A percentile compares a stretch with the other conserved stretches of the same genome.
phyloP scores from a whole-genome alignment of 2,329 filamentous ascomycete species.

The Aschersonia sp. region DNA sequence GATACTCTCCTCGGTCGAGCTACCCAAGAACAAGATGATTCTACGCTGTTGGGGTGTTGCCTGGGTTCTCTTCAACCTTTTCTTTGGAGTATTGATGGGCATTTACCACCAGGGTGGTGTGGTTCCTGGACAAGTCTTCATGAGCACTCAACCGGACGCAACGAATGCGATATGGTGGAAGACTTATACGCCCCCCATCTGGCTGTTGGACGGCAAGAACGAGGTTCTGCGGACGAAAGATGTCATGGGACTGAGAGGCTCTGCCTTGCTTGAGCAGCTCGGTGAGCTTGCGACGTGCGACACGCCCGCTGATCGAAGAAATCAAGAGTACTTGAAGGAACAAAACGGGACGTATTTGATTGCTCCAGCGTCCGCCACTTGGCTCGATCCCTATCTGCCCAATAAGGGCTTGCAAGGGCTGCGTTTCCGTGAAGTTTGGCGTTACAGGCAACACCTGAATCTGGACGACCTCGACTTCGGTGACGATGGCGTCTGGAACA shows the following conservation, averaged over 20 bases:
- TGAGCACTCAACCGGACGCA: conserved; percentile 54
- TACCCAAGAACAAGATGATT: conserved; percentile 40
- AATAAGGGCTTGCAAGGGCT: conserved; percentile 46
- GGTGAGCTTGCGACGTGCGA: conserved; percentile 47
- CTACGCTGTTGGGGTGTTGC: conserved; percentile 39
- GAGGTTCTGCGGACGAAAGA: conserved; percentile 56
- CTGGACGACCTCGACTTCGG: conserved; percentile 70
- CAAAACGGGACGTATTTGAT: conserved; percentile 55
- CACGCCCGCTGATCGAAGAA: conserved; percentile 38
- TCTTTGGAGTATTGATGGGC: conserved; percentile 62
- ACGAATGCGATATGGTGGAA: conserved; percentile 72
- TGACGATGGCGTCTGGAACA: conserved; percentile 61
- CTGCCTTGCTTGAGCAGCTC: conserved; percentile 43
- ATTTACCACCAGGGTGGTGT: conserved; percentile 69
- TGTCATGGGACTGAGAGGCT: conserved; percentile 56
- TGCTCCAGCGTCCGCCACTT: conserved; percentile 56
- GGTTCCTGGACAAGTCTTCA: conserved; percentile 59
- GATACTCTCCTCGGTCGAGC: conserved; percentile 56
- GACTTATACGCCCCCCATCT: conserved; percentile 68
- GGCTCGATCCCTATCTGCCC: conserved; percentile 47
- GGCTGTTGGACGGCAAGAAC: conserved; percentile 65
- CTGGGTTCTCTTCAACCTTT: conserved; percentile 57
- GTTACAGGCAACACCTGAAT: conserved; percentile 53
- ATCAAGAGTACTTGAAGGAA: conserved; percentile 41
- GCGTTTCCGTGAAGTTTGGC: conserved; percentile 56